Evolutionary conservation across 768 basidiomycete species (phyloP).

Genomic region (Kwoniella pini): DNA sequence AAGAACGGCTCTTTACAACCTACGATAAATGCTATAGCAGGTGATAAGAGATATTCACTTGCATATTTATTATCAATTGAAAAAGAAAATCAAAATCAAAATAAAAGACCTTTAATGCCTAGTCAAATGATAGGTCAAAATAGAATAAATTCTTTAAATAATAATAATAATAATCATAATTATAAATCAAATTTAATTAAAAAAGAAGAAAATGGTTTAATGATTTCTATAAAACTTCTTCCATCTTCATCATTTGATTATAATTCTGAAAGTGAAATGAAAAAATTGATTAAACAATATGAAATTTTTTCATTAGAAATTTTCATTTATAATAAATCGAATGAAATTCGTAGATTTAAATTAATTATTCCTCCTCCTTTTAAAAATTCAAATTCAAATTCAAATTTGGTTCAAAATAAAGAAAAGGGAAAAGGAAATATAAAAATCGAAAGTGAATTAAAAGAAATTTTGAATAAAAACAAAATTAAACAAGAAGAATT

Average conservation of each 20-base stretch:
- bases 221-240: slow-evolving; percentile 45
- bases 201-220: slow-evolving; percentile 34
- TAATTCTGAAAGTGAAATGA: background rate
- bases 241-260: background rate
- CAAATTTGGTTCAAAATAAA: background rate
- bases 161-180: background rate
- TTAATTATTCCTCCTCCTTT: slow-evolving; percentile 36
- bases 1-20: slow-evolving; percentile 5
- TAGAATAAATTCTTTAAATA: background rate
- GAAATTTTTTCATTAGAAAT: slow-evolving; percentile 51
- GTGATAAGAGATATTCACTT: slow-evolving; percentile 48
- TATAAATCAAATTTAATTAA: background rate
- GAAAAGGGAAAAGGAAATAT: slow-evolving; percentile 16
- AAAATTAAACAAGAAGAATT: no score
- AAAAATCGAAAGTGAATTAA: no score
- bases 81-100: slow-evolving; percentile 1
- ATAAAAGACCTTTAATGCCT: slow-evolving; percentile 32
- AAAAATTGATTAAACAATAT: slow-evolving; percentile 15
- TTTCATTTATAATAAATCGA: slow-evolving; percentile 51
- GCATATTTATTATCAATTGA: slow-evolving; percentile 35
- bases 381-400: background rate
- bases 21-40: slow-evolving; percentile 38
- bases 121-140: slow-evolving; percentile 32
- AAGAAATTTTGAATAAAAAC: no score
- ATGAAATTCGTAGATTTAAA: slow-evolving; percentile 44